Conservation (phyloP, 495 filamentous ascomycete genomes). For the Physcia stellaris region DNA sequence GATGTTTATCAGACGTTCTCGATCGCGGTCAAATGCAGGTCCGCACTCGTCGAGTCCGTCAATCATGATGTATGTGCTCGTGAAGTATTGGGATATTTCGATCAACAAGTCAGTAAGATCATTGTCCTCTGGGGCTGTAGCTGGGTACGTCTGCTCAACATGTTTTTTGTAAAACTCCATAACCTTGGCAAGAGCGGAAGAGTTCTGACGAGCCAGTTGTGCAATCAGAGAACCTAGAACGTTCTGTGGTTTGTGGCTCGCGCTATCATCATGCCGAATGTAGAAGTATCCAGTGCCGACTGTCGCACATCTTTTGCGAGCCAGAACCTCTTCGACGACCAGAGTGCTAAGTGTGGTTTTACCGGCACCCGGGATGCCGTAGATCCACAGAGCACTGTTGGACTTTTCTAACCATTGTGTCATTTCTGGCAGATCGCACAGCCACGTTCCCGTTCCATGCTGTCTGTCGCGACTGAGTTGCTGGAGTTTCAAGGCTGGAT, state of each 20-base stretch:
- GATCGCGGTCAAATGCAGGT: not conserved
- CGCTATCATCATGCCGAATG: constrained; percentile 36
- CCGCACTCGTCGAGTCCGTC: constrained; percentile 7
- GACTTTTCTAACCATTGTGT: constrained; percentile 2
- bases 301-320: constrained; percentile 10
- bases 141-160: not conserved
- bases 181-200: not conserved
- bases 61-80: constrained; percentile 1
- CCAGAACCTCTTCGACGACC: constrained; percentile 18
- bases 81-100: constrained; percentile 2
- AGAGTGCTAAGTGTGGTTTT: constrained; percentile 35
- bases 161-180: not conserved
- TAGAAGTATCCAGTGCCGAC: constrained; percentile 35
- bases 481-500: not conserved
- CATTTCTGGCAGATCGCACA: constrained; percentile 4
- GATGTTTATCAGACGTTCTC: not conserved
- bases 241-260: constrained; percentile 28
- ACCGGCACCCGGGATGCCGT: constrained; percentile 35
- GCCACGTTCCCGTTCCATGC: constrained; percentile 4
- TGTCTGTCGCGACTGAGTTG: not conserved
- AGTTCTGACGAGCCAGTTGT: constrained; percentile 3
- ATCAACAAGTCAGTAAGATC: not conserved
- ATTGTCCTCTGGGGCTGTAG: not conserved
- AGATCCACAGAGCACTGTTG: constrained; percentile 28
- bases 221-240: constrained; percentile 3